Conservation (phyloP, 192 early-diverging fungal genomes). For the Coemansia sp. region DNA sequence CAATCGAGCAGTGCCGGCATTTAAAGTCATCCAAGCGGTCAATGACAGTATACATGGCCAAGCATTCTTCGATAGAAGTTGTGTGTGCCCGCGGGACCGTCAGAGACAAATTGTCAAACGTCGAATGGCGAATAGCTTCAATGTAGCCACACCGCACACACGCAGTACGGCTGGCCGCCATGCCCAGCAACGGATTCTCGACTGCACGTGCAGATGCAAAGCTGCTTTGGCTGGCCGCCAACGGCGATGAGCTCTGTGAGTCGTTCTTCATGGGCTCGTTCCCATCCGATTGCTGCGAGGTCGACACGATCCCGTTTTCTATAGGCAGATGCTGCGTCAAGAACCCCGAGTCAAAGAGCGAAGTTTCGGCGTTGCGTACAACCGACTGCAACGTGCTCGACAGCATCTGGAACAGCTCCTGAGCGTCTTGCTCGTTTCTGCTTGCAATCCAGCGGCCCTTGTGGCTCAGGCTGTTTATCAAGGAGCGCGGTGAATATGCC, state of each 20-base stretch:
- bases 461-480: constrained; percentile 55
- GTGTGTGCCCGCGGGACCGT: constrained; percentile 56
- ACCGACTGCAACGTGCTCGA: constrained; percentile 43
- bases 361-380: constrained; percentile 27
- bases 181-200: constrained; percentile 52
- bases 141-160: constrained; percentile 73
- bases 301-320: constrained; percentile 32
- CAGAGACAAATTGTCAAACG: constrained; percentile 71
- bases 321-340: constrained; percentile 25
- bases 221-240: background rate
- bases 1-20: constrained; percentile 63
- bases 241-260: background rate
- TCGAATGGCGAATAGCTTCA: constrained; percentile 71
- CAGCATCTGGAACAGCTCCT: constrained; percentile 63
- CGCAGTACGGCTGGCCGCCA: constrained; percentile 69
- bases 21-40: constrained; percentile 68
- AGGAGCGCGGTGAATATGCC: constrained; percentile 41
- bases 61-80: constrained; percentile 63
- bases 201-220: background rate
- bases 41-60: constrained; percentile 63
- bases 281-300: constrained; percentile 5
- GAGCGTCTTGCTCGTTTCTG: constrained; percentile 62
- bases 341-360: constrained; percentile 38
- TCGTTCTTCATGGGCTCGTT: background rate
- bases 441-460: constrained; percentile 58